Evolutionary conservation across 2,329 filamentous ascomycete species (phyloP).

Genomic region (Pseudogymnoascus sp.): DNA sequence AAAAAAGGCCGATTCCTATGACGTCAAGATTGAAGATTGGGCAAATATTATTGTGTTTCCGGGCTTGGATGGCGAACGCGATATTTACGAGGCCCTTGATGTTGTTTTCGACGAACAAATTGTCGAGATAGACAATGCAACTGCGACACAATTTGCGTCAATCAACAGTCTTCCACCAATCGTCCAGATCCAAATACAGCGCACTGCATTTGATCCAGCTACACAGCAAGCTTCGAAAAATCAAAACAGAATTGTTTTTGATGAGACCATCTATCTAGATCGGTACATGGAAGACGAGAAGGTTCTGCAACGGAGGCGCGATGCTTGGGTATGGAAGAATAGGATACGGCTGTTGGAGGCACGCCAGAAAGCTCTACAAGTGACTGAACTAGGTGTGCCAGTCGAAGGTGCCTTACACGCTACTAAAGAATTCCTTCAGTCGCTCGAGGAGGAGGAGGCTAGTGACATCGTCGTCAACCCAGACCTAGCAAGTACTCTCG

Average conservation of each 20-base stretch:
- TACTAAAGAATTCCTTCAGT: constrained; percentile 34
- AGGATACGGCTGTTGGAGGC: constrained; percentile 48
- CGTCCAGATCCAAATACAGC: constrained; percentile 81
- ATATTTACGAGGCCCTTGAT: constrained; percentile 78
- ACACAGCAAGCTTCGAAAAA: constrained; percentile 59
- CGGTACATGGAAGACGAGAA: constrained; percentile 68
- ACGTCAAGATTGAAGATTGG: constrained; percentile 35
- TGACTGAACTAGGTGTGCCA: constrained; percentile 18
- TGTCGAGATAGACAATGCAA: constrained; percentile 55
- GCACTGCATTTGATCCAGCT: constrained; percentile 62
- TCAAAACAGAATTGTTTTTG: constrained; percentile 67
- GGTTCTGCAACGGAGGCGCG: constrained; percentile 55
- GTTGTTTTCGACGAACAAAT: constrained; percentile 75
- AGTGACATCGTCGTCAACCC: constrained; percentile 36
- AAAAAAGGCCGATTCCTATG: constrained; percentile 40
- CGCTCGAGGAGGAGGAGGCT: constrained; percentile 33
- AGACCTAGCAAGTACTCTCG: constrained; percentile 33
- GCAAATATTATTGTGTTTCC: constrained; percentile 54
- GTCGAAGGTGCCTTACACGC: constrained; percentile 23
- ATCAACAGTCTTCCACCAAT: constrained; percentile 74
- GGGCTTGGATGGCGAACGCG: constrained; percentile 40
- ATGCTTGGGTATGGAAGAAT: constrained; percentile 67
- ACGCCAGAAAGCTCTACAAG: constrained; percentile 23
- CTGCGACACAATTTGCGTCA: constrained; percentile 57
- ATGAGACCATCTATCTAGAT: constrained; percentile 76